Base-by-base conservation (phyloP, 2,329 filamentous ascomycete species). In the Colletotrichum sp. region DNA sequence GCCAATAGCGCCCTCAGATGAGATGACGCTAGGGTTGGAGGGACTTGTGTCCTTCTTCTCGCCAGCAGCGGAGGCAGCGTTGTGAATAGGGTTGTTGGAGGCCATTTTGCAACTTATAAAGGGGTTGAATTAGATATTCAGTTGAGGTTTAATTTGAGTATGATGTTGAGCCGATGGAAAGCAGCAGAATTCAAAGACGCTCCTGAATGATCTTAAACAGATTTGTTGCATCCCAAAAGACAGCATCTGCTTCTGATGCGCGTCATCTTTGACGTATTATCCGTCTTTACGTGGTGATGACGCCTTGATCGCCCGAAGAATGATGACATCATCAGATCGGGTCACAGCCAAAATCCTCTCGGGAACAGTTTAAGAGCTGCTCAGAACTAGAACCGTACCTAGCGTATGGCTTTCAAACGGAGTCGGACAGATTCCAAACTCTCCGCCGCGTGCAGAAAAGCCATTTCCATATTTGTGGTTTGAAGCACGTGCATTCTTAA, bases 1-100 rank as follows among this genome's bases (percentile, higher is more conserved):
- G 34, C 72, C 72, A 18, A 74, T 67, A 8, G 69, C 68, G 5
- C 72, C 72, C 27, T 72, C 72, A 2, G 72, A 74, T 0, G 72
- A 74, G 24, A 74, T 74, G 11, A 74, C 27, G 21, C 72, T 74
- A 3, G 72, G 72, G 15, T 74, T 74, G 13, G 68, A 16, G 4
- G 72, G 72, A 8, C 4, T 71, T 47, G 72, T 72, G 15, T 72
- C 68, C 62, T 67, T 74, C 57, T 67, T 58, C 58, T 71, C 38
- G 29, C 72, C 68, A 18, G 8, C 68, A 7, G 43, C 15, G n/a
- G 65, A 58, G 9, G 69, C 68, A 24, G 36, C 15, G 34, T 74
- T 51, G 47, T 36, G 33, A 33, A 74, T 34, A 18, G 68, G 68
- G 63, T 72, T 72, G 27, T 55, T 65, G 21, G 68, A 72, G 8